These are phyloP conservation scores for Coffea humblotiana DNA, from an alignment of 305 asterid genomes.

Conservation along the genomic window DNA sequence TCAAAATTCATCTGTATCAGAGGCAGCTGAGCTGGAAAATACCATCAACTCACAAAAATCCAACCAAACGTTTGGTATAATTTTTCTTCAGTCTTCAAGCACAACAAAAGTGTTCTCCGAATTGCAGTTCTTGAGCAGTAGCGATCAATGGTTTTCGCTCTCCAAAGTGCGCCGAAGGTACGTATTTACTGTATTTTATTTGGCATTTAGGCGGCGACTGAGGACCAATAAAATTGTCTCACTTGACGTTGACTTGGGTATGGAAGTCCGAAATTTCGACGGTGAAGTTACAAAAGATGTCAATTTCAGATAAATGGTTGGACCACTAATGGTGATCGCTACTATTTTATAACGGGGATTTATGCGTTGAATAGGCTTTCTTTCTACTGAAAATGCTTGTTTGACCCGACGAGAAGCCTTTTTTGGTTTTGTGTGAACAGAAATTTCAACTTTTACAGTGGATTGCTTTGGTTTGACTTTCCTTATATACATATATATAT, in stretches of 20 bases:
- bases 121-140: not conserved
- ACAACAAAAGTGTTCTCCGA: not conserved
- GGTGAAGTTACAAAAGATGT: not conserved
- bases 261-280: not conserved
- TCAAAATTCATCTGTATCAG: not conserved
- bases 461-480: too few species aligned
- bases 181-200: too few species aligned
- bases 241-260: conserved; percentile 8
- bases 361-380: not conserved
- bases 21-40: conserved; percentile 9
- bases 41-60: too few species aligned
- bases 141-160: not conserved
- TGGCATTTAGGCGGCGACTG: not conserved
- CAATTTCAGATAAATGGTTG: conserved; percentile 8
- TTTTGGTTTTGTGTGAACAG: too few species aligned
- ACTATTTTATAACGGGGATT: not conserved
- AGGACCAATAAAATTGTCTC: not conserved
- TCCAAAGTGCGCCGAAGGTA: conserved; percentile 12
- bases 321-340: conserved; percentile 17
- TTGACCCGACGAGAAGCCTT: not conserved
- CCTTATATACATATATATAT: too few species aligned
- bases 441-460: too few species aligned
- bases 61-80: not conserved
- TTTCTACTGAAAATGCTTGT: not conserved
- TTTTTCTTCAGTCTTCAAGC: not conserved